Base-by-base conservation (phyloP, 1,284 basidiomycete species). In the Rhodotorula glutinis region DNA sequence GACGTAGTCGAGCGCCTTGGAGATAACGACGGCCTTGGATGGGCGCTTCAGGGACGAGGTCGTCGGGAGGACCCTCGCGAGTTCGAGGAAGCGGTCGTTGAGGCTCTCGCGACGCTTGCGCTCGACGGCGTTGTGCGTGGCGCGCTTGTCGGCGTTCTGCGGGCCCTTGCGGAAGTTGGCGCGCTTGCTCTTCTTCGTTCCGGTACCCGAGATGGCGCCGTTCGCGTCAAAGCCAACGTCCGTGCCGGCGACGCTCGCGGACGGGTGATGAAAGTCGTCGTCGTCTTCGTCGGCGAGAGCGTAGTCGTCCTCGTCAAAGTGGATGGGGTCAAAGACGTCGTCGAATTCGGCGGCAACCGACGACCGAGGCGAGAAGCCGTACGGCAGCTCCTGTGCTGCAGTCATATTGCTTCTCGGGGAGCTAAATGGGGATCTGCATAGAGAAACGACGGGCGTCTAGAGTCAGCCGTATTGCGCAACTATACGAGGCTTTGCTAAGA, bases 91-190 rank as follows among this genome's bases (percentile, higher is more conserved):
- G 69, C 92, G 85, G 60, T 88, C 85, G 79, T 96, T 96, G 68
- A 96, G 82, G 43, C 90, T 92, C 82, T 96, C 93, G 66, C 92
- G 83, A 60, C 93, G 85, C 75, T 90, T 89, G 65, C 93, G 84
- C 81, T 96, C 93, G 66, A 95, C 91, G 41, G 93, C 93, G 77
- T 97, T 97, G 82, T 96, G 92, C 47, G 90, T 92, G 10, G 91
- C 91, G 57, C 92, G 84, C 78, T 92, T 89, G 79, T 95, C 93
- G 68, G 92, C 92, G 53, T 92, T 66, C 23, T 57, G 66, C 29
- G 70, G 70, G 7, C 70, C 70, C 60, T 68, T 70, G 59, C 71
- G 63, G 51, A 66, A 64, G 58, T 60, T 66, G 8, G 33, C 13
- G 41, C 60, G 60, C 58, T 60, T 63, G 52, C 53, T 53, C 63